These are phyloP conservation scores for Lichtheimia ramosa DNA, from an alignment of 371 early-diverging fungal species.

Conservation along the genomic window DNA sequence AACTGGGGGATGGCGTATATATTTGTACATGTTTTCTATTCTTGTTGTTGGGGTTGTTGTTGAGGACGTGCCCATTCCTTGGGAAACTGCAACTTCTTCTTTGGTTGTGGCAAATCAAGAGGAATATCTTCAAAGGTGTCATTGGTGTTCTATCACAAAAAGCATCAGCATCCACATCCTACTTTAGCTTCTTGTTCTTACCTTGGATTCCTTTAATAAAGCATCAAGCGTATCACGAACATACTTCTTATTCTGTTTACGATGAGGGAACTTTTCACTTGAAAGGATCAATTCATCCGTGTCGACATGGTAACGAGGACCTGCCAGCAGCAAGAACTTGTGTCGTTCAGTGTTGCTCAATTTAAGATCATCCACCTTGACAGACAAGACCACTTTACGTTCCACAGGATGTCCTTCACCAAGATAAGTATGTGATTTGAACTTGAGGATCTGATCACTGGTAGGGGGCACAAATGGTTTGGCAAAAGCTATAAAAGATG, in stretches of 20 bases:
- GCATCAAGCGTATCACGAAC: constrained; percentile 58
- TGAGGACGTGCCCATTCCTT: constrained; percentile 64
- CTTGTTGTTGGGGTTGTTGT: constrained; percentile 4
- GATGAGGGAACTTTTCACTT: constrained; percentile 61
- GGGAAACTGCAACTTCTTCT: constrained; percentile 60
- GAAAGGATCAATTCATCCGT: constrained; percentile 57
- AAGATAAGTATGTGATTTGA: constrained; percentile 57
- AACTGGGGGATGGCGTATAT: not conserved
- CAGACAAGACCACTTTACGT: constrained; percentile 60
- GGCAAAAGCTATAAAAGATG: constrained; percentile 38
- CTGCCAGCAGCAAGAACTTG: constrained; percentile 61
- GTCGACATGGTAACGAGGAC: constrained; percentile 61
- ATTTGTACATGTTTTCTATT: constrained; percentile 5
- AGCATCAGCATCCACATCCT: not conserved
- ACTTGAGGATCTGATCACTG: constrained; percentile 51
- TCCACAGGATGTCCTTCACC: constrained; percentile 68
- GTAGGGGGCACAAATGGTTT: constrained; percentile 62
- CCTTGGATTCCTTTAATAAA: constrained; percentile 60
- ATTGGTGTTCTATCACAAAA: constrained; percentile 29
- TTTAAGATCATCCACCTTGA: constrained; percentile 50
- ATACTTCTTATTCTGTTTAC: constrained; percentile 70
- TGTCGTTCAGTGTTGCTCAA: constrained; percentile 52
- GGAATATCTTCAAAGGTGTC: constrained; percentile 66
- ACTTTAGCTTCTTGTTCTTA: constrained; percentile 7
- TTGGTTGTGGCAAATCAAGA: constrained; percentile 56